Conservation (phyloP, 371 early-diverging fungal species). For the Mortierella sp. region DNA sequence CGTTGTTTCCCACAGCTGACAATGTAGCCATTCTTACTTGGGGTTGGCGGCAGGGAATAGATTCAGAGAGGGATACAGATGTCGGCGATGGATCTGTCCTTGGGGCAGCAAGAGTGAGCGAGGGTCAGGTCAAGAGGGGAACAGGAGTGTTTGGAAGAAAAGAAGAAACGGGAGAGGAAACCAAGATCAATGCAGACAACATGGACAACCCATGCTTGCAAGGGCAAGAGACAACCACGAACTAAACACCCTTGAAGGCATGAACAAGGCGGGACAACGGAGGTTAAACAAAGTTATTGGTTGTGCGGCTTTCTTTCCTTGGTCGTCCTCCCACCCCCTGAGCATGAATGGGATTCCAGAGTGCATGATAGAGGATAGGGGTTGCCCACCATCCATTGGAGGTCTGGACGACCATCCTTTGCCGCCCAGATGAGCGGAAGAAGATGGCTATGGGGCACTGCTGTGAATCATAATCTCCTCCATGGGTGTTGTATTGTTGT, state of each 20-base stretch:
- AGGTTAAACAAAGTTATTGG: neutral
- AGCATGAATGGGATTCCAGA: constrained; percentile 25
- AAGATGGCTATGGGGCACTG: no score
- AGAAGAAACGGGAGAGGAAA: no score
- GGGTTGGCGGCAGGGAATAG: neutral
- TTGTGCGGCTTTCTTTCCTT: neutral
- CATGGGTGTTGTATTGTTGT: no score
- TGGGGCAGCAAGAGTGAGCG: constrained; percentile 1
- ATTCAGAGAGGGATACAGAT: neutral
- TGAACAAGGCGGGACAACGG: no score
- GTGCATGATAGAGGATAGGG: constrained; percentile 14
- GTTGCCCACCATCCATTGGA: neutral
- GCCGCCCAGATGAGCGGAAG: no score
- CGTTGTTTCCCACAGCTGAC: constrained; percentile 4
- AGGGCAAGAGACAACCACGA: no score
- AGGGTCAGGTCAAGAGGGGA: neutral
- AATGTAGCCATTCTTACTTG: constrained; percentile 11
- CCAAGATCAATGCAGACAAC: no score
- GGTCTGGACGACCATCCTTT: no score
- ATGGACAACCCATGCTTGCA: no score
- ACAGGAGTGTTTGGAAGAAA: constrained; percentile 7
- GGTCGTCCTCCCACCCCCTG: neutral
- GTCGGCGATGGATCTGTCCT: no score
- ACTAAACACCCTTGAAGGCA: no score
- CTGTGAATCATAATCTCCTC: no score